Evolutionary conservation across 345 rosid species (phyloP), one percentile per base, ranked within the genome.

Genomic region (Tarenaya hassleriana): DNA sequence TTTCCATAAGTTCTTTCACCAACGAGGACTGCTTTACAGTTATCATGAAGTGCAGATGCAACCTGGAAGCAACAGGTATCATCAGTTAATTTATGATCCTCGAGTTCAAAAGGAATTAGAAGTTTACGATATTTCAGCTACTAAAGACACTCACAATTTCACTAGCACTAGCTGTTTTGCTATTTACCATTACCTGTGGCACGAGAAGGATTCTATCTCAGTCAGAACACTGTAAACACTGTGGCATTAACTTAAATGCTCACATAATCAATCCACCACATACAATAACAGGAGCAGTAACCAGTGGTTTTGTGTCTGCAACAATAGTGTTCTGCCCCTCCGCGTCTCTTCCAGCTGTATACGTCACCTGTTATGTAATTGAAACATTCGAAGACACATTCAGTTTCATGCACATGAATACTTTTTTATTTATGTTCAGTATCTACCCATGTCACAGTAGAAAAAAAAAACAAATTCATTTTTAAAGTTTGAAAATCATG

Each of bases 31-130:
- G 95, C 96, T 80, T 74, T 87, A 69, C 98, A 91, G 67, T 91
- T 91, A 75, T 91, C 98, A 69, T 87, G 96, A 58, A 91, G 96
- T 33, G 98, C 96, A 64, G 98, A 87, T 40, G 96, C 98, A 57
- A 87, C 98, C 96, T 91, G 76, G 60, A 65, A 62, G 7, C 38
- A 31, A n/a, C 34, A 69, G 60, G 15, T 13, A 34, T 24, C 20
- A 45, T 47, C 52, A 34, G 34, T 11, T 12, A 47, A 16, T 38
- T 45, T 29, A 11, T 13, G 13, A 49, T 34, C 47, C 15, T 14
- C 20, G n/a, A n/a, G n/a, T n/a, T n/a, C n/a, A n/a, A n/a, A n/a
- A 63, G 37, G 7, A 15, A 41, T 12, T 59, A 3, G 43, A 38
- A 47, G 32, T 14, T 61, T 19, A 7, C 13, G 13, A 31, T 29